These are phyloP conservation scores for Spinacia oleracea DNA, from an alignment of 179 eudicot genomes.

Conservation along the genomic window DNA sequence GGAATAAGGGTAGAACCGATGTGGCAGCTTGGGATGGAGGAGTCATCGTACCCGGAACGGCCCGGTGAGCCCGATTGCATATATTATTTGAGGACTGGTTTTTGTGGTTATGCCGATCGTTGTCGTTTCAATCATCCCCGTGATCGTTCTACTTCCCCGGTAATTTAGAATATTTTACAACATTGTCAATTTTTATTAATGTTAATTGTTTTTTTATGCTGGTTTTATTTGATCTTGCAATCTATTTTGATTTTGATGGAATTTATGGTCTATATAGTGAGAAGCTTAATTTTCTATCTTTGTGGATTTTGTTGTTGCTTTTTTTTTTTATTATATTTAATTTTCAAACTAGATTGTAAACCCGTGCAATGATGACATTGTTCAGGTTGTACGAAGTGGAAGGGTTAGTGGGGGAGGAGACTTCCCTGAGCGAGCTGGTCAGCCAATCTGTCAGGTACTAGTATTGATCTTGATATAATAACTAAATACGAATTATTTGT, in stretches of 20 bases:
- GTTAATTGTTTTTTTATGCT: slow-evolving; percentile 24
- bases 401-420: slow-evolving; percentile 64
- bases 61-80: slow-evolving; percentile 81
- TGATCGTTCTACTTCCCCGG: slow-evolving; percentile 38
- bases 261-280: neutral
- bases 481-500: neutral
- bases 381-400: slow-evolving; percentile 65
- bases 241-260: slow-evolving; percentile 7
- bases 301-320: neutral
- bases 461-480: neutral
- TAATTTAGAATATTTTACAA: neutral
- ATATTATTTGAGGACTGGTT: slow-evolving; percentile 70
- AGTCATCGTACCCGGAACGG: slow-evolving; percentile 73
- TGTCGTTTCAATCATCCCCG: slow-evolving; percentile 95
- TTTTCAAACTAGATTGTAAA: neutral
- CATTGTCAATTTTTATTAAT: neutral
- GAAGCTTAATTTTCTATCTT: neutral
- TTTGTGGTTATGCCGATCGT: slow-evolving; percentile 82
- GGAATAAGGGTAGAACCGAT: slow-evolving; percentile 55
- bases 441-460: slow-evolving; percentile 88
- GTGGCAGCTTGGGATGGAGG: slow-evolving; percentile 66
- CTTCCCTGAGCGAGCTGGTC: slow-evolving; percentile 85
- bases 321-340: slow-evolving; percentile 13
- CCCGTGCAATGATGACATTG: slow-evolving; percentile 11
- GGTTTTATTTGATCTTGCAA: slow-evolving; percentile 1